Conservation (phyloP, 345 rosid species). For the Lumnitzera littorea region DNA sequence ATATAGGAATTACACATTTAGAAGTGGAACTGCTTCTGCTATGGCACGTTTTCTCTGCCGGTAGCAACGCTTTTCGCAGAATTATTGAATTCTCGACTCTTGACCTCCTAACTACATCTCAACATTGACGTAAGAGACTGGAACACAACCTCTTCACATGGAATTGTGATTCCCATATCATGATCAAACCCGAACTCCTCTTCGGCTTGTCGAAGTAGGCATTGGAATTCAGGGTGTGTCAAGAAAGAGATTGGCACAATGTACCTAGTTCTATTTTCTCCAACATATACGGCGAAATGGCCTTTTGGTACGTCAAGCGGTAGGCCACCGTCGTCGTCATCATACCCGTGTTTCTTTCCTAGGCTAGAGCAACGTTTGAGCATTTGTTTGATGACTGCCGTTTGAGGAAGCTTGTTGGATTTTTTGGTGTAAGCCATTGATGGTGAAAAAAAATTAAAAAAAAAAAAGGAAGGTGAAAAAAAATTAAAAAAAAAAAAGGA, state of each 20-base stretch:
- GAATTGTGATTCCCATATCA: conserved; percentile 90
- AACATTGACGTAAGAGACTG: conserved; percentile 76
- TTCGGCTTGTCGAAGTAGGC: conserved; percentile 72
- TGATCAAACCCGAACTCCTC: conserved; percentile 95
- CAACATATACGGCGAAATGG: conserved; percentile 88
- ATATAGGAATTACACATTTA: no score
- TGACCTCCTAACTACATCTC: conserved; percentile 19
- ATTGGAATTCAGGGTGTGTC: conserved; percentile 67
- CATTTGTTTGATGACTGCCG: conserved; percentile 37
- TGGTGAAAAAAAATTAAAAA: not conserved
- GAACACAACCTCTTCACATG: conserved; percentile 90
- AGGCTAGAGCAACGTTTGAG: conserved; percentile 41
- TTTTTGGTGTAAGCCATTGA: conserved; percentile 27
- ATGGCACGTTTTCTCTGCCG: no score
- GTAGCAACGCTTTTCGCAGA: no score
- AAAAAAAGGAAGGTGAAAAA: no score
- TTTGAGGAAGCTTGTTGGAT: conserved; percentile 26
- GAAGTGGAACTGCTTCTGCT: no score
- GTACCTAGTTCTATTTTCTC: conserved; percentile 67
- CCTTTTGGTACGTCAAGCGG: conserved; percentile 90
- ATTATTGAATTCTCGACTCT: no score
- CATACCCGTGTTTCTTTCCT: conserved; percentile 21
- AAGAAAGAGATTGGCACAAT: conserved; percentile 83
- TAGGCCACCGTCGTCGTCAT: conserved; percentile 18
- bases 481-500: no score